Base-by-base conservation (phyloP, 2,329 filamentous ascomycete species). In the Monilinia fructigena region DNA sequence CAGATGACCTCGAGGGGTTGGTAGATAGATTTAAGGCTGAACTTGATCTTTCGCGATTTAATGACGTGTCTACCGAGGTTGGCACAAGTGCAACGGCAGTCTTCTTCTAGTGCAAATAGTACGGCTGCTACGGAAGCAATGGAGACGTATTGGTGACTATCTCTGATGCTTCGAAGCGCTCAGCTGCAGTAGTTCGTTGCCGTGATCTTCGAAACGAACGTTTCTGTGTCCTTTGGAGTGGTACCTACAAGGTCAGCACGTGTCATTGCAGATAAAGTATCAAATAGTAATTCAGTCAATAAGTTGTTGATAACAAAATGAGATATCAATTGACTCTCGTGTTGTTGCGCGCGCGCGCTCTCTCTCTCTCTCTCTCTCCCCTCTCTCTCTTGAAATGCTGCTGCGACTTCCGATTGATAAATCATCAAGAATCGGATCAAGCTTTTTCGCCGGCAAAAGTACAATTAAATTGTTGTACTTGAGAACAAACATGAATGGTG, bases 241-340 rank as follows among this genome's bases (percentile, higher is more conserved):
- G 71, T 67, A 75, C 72, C 71, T 75, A 73, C 70, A 71, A 72
- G 70, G 73, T 76, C 68, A 76, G 75, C 74, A 76, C 74, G 73
- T 76, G 74, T 75, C 72, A 71, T 73, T 73, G 72, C 72, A 74
- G 71, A 71, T 71, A 68, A 70, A 62, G 72, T 74, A 70, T 55
- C 71, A 74, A 73, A 71, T 69, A 71, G 69, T 65, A 70, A 67
- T 67, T 64, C 63, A 62, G 67, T 59, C 69, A 61, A 65, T 65
- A 61, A 69, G 68, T 66, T 66, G 68, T 65, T 72, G 73, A 74
- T 68, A 68, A 59, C 65, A 68, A 61, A 66, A 72, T 68, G 72
- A 71, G 68, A 72, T 70, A 64, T 67, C 58, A 54, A 66, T 67
- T 26, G 62, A 68, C 48, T 52, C 65, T 35, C 68, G 64, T 68